These are phyloP conservation scores for Haplographium delicatum DNA, from an alignment of 495 filamentous ascomycete genomes.

Conservation along the genomic window DNA sequence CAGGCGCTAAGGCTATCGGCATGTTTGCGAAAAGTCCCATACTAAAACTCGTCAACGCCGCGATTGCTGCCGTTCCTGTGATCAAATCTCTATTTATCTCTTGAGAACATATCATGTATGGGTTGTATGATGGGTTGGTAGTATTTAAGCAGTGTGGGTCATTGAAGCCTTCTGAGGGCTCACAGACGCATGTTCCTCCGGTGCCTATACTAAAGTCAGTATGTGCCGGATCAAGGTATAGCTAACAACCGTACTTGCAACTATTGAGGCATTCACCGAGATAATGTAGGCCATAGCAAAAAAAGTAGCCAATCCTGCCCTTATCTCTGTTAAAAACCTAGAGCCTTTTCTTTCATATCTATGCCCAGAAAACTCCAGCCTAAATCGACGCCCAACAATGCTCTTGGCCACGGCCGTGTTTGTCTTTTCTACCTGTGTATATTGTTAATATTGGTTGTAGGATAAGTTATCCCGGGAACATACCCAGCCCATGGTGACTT, in stretches of 20 bases:
- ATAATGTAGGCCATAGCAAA: slow-evolving; percentile 84
- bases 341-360: slow-evolving; percentile 64
- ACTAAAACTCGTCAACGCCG: slow-evolving; percentile 62
- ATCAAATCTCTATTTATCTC: slow-evolving; percentile 71
- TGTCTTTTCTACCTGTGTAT: slow-evolving; percentile 24
- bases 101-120: slow-evolving; percentile 58
- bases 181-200: slow-evolving; percentile 72
- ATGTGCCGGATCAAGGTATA: slow-evolving; percentile 4
- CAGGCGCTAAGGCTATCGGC: slow-evolving; percentile 72
- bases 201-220: slow-evolving; percentile 25
- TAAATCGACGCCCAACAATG: slow-evolving; percentile 65
- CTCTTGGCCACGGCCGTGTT: slow-evolving; percentile 28
- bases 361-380: slow-evolving; percentile 68
- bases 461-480: background rate
- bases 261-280: slow-evolving; percentile 65
- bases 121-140: slow-evolving; percentile 36
- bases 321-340: slow-evolving; percentile 73
- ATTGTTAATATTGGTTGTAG: background rate
- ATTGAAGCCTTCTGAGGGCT: slow-evolving; percentile 26
- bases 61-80: slow-evolving; percentile 75
- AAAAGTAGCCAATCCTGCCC: slow-evolving; percentile 75
- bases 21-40: slow-evolving; percentile 68
- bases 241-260: slow-evolving; percentile 37
- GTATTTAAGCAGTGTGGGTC: slow-evolving; percentile 44
- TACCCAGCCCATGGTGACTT: slow-evolving; percentile 24